A percentile compares a stretch with the other conserved stretches of the same genome.
These are phyloP conservation scores for Neurospora intermedia DNA, from an alignment of 495 filamentous ascomycete genomes.

Conservation along the genomic window DNA sequence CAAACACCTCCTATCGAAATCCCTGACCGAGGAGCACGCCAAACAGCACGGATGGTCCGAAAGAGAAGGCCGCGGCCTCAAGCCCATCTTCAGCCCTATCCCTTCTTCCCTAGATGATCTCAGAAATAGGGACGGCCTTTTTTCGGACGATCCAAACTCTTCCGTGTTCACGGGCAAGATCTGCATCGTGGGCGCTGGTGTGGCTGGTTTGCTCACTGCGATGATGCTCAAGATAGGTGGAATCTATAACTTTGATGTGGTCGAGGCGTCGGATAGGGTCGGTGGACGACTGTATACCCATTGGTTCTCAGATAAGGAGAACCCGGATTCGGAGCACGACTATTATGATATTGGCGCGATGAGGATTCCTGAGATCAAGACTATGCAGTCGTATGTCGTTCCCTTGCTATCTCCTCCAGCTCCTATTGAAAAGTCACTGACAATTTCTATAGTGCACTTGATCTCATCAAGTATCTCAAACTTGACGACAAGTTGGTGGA, in stretches of 20 bases:
- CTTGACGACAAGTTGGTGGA: background rate
- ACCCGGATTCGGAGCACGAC: constrained; percentile 12
- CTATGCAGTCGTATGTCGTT: constrained; percentile 8
- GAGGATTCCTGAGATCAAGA: constrained; percentile 24
- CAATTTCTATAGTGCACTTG: background rate
- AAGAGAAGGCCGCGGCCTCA: background rate
- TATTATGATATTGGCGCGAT: constrained; percentile 38
- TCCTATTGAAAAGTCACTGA: too few species aligned
- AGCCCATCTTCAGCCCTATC: background rate
- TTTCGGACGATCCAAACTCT: background rate
- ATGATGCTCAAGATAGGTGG: constrained; percentile 23
- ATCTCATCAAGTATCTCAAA: background rate
- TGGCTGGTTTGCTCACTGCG: constrained; percentile 28
- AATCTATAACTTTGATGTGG: constrained; percentile 18
- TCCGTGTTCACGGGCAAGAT: constrained; percentile 2
- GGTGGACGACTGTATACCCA: constrained; percentile 26
- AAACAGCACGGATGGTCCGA: background rate
- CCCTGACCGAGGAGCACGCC: background rate
- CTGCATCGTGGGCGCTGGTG: constrained; percentile 32
- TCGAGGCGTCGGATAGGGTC: constrained; percentile 20
- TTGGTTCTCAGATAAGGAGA: constrained; percentile 8
- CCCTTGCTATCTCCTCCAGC: too few species aligned
- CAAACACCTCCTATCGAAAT: background rate
- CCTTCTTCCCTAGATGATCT: background rate
- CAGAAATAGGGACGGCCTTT: background rate